These are phyloP conservation scores for Ceratocystis lukuohia DNA, from an alignment of 2,329 filamentous ascomycete genomes.

Conservation along the genomic window DNA sequence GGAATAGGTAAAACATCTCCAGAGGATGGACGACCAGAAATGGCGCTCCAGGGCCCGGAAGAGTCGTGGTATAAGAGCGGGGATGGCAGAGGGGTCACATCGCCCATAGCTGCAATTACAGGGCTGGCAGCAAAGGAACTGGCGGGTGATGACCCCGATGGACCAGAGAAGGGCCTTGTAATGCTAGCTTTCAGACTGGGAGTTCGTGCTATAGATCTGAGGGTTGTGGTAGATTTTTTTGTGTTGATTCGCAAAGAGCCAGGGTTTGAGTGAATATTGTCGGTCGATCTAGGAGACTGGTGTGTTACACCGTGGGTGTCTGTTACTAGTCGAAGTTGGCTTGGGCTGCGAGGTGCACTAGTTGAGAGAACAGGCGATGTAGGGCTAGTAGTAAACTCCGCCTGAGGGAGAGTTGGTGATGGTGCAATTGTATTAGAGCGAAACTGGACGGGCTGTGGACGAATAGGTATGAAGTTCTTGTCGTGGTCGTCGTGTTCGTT, in stretches of 20 bases:
- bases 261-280: conserved; percentile 12
- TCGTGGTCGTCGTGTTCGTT: background rate
- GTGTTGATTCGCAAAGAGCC: conserved; percentile 26
- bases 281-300: conserved; percentile 13
- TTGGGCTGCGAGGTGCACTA: conserved; percentile 18
- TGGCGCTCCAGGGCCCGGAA: conserved; percentile 51
- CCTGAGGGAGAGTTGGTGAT: conserved; percentile 16
- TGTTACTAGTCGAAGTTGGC: conserved; percentile 21
- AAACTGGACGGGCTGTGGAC: conserved; percentile 13
- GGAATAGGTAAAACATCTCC: background rate
- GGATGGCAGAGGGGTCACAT: conserved; percentile 67
- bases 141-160: conserved; percentile 35
- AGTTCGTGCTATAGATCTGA: conserved; percentile 43
- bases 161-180: conserved; percentile 35
- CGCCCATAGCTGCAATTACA: conserved; percentile 60
- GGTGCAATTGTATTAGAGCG: conserved; percentile 19
- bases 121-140: conserved; percentile 60
- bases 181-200: conserved; percentile 48
- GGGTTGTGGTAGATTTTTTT: conserved; percentile 32
- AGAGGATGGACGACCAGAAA: conserved; percentile 24
- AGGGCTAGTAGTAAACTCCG: conserved; percentile 20
- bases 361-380: conserved; percentile 17
- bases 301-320: conserved; percentile 19
- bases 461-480: background rate
- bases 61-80: conserved; percentile 54